Evolutionary conservation across 345 rosid genomes (phyloP).

Genomic region (Syzygium oleosum): DNA sequence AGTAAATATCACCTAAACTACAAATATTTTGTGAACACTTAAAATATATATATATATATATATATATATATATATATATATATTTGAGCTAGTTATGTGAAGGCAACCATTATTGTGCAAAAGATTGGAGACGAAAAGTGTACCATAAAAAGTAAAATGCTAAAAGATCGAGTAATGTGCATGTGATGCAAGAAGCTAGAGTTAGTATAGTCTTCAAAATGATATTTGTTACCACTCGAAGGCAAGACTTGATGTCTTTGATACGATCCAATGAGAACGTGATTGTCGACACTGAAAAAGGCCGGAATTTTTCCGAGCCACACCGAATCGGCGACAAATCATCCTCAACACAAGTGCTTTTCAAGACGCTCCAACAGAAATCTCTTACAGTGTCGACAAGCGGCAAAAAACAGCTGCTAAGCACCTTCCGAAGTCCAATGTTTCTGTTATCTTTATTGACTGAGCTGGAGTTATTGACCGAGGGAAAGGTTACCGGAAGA

Average conservation of each 20-base stretch:
- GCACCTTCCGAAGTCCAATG: no score
- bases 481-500: no score
- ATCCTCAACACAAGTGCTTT: no score
- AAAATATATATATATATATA: not conserved
- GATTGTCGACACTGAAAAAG: conserved; percentile 8
- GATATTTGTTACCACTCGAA: not conserved
- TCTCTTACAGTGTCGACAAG: no score
- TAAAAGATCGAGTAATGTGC: not conserved
- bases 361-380: no score
- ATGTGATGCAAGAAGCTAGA: not conserved
- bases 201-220: not conserved
- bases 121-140: not conserved
- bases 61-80: not conserved
- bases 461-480: no score
- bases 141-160: no score
- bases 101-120: not conserved
- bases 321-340: conserved; percentile 17
- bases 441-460: no score
- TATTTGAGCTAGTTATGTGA: not conserved
- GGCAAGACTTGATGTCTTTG: conserved; percentile 1
- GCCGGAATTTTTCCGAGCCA: conserved; percentile 24
- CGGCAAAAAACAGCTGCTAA: no score
- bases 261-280: conserved; percentile 24
- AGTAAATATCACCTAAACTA: not conserved
- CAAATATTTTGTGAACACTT: not conserved